Evolutionary conservation across 164 flowering plant genomes (phyloP).

Genomic region (Paratinospora sagittata): DNA sequence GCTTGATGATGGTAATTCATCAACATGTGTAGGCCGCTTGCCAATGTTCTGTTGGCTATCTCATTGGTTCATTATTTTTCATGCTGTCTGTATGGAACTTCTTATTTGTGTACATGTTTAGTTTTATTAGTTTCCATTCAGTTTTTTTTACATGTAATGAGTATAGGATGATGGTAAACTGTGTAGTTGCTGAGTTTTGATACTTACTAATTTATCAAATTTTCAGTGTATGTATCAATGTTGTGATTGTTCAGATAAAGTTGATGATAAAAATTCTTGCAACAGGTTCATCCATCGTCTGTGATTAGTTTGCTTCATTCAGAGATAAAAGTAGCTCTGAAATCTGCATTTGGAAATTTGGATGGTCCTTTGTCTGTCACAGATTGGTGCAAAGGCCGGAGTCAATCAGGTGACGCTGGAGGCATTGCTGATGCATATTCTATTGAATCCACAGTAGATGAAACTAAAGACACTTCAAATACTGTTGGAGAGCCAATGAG

Average conservation of each 20-base stretch:
- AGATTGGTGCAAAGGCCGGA: conserved; percentile 92
- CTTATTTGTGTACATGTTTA: not conserved
- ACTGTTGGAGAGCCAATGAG: conserved; percentile 64
- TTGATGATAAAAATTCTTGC: conserved; percentile 13
- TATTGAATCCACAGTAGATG: conserved; percentile 63
- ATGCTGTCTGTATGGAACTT: not conserved
- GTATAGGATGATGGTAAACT: not conserved
- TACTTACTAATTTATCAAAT: not conserved
- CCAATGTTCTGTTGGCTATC: not conserved
- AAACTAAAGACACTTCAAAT: conserved; percentile 62
- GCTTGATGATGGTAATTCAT: not conserved
- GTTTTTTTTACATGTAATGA: not conserved
- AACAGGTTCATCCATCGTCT: conserved; percentile 76
- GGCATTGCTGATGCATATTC: conserved; percentile 52
- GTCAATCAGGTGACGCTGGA: conserved; percentile 56
- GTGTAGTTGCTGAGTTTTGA: not conserved
- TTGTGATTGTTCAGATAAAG: not conserved
- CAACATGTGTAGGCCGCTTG: not conserved
- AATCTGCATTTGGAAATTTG: conserved; percentile 71
- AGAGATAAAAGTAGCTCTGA: conserved; percentile 82
- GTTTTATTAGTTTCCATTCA: not conserved
- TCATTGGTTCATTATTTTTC: not conserved
- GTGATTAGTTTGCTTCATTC: conserved; percentile 80
- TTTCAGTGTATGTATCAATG: too few relatives aligned
- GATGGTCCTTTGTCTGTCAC: conserved; percentile 86